Conservation (phyloP, 306 rosid genomes). For the Casuarina equisetifolia region DNA sequence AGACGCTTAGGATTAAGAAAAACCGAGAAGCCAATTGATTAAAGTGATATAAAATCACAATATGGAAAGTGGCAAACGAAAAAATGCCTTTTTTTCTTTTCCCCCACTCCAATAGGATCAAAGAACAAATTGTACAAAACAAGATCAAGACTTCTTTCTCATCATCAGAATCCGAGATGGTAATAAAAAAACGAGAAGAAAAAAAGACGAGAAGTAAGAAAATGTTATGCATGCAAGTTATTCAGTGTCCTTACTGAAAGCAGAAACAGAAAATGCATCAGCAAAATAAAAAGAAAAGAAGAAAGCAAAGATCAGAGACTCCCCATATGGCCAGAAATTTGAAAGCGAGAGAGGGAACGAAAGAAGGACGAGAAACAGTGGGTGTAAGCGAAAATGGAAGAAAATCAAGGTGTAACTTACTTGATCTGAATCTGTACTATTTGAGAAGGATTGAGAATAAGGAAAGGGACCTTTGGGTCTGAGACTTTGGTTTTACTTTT, state of each 20-base stretch:
- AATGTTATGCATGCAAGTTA: conserved; percentile 51
- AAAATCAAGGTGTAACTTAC: conserved; percentile 15
- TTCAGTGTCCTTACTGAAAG: conserved; percentile 32
- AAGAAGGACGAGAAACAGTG: background rate
- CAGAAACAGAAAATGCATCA: background rate
- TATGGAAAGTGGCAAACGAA: background rate
- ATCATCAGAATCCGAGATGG: background rate
- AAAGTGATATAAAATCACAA: background rate
- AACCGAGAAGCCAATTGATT: background rate
- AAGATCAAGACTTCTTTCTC: conserved; percentile 6
- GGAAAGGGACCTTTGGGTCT: conserved; percentile 14
- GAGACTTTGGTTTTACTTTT: conserved; percentile 17
- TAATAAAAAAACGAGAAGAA: background rate
- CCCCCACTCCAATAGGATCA: background rate
- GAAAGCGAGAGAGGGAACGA: conserved; percentile 3
- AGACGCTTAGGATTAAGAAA: background rate
- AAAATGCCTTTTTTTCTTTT: background rate
- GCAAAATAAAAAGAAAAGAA: conserved; percentile 1
- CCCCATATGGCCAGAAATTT: background rate
- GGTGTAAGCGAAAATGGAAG: background rate
- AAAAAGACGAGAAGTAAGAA: conserved; percentile 2
- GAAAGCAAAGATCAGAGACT: background rate
- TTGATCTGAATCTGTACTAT: conserved; percentile 38
- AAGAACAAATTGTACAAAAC: background rate
- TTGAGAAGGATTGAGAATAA: conserved; percentile 8